Conservation (phyloP, 345 rosid genomes). For the Pelargonium nanum region DNA sequence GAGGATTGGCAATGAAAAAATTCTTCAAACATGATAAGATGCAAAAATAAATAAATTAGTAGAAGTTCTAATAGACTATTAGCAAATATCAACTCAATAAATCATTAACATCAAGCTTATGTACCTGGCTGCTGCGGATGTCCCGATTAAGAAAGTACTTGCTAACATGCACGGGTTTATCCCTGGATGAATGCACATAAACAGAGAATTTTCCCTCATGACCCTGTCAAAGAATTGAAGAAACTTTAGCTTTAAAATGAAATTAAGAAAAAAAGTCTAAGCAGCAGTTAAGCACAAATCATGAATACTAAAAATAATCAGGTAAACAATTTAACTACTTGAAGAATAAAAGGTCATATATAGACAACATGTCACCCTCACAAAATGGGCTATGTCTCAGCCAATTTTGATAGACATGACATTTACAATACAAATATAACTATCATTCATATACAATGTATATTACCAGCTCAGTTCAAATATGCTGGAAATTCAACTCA, state of each 20-base stretch:
- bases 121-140: slow-evolving; percentile 26
- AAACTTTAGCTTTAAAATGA: neutral
- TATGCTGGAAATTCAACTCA: neutral
- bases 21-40: neutral
- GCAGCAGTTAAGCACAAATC: neutral
- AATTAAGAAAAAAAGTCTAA: neutral
- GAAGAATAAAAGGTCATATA: too few species aligned
- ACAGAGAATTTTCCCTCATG: slow-evolving; percentile 34
- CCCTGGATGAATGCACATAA: slow-evolving; percentile 32
- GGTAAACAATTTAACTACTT: neutral
- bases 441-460: neutral
- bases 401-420: neutral
- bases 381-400: neutral
- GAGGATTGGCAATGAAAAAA: neutral
- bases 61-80: neutral
- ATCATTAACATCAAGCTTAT: neutral
- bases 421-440: neutral
- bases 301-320: neutral
- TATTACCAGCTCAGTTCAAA: neutral
- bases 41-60: neutral
- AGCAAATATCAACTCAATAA: neutral
- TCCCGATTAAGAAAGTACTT: slow-evolving; percentile 26
- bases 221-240: slow-evolving; percentile 17
- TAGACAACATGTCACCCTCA: too few species aligned
- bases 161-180: slow-evolving; percentile 25